Conservation (phyloP, 805 yeast genomes). For the Saccharomycopsis malanga region DNA sequence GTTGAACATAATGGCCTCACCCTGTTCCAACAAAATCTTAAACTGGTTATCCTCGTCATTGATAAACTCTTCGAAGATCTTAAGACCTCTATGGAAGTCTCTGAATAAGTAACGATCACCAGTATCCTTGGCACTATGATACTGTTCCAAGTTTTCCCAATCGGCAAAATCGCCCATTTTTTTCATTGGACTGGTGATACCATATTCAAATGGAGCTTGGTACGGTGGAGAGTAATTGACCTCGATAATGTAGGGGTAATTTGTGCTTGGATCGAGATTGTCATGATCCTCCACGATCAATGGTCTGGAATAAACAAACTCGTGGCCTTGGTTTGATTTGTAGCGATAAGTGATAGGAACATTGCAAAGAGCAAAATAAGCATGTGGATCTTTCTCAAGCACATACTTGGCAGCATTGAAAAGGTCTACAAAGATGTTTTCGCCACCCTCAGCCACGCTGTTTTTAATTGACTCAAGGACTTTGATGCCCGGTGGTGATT, state of each 20-base stretch:
- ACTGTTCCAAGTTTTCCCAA: slow-evolving; percentile 17
- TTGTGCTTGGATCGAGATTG: slow-evolving; percentile 29
- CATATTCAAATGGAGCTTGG: slow-evolving; percentile 68
- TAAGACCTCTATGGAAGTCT: slow-evolving; percentile 53
- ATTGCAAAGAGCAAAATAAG: slow-evolving; percentile 51
- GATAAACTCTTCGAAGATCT: slow-evolving; percentile 52
- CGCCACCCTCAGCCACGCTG: slow-evolving; percentile 51
- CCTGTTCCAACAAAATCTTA: slow-evolving; percentile 47
- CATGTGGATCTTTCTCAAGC: slow-evolving; percentile 49
- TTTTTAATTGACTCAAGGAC: slow-evolving; percentile 49
- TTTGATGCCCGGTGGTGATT: slow-evolving; percentile 77
- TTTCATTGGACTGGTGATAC: slow-evolving; percentile 34
- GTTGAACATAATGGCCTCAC: slow-evolving; percentile 59
- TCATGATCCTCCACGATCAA: slow-evolving; percentile 49
- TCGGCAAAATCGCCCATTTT: slow-evolving; percentile 22
- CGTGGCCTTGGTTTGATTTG: slow-evolving; percentile 45
- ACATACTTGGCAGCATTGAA: slow-evolving; percentile 56
- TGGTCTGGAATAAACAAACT: slow-evolving; percentile 57
- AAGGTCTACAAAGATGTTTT: slow-evolving; percentile 62
- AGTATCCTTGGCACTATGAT: slow-evolving; percentile 31
- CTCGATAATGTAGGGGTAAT: slow-evolving; percentile 38
- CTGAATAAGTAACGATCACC: slow-evolving; percentile 39
- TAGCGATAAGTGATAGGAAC: slow-evolving; percentile 69
- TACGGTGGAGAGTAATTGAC: slow-evolving; percentile 77
- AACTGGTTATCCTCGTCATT: slow-evolving; percentile 48